Percentiles rank a stretch among this genome's conserved stretches.
These are phyloP conservation scores for Ziziphus jujuba DNA, from an alignment of 306 rosid genomes.

Conservation along the genomic window DNA sequence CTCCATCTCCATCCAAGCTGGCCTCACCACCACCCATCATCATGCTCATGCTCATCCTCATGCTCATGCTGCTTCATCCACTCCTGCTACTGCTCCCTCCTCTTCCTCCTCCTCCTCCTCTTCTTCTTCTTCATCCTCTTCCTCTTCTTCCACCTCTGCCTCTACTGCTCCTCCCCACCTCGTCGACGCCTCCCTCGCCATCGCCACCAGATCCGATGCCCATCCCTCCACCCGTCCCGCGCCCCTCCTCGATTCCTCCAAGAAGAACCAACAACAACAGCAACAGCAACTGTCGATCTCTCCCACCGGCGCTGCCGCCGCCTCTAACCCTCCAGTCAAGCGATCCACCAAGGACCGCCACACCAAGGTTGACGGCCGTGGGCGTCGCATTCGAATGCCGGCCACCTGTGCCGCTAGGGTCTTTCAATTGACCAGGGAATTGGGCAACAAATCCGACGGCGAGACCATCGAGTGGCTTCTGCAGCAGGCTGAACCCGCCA, in stretches of 20 bases:
- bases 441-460: slow-evolving; percentile 89
- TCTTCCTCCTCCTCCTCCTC: slow-evolving; percentile 35
- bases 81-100: slow-evolving; percentile 19
- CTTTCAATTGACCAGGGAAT: slow-evolving; percentile 80
- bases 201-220: slow-evolving; percentile 82
- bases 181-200: slow-evolving; percentile 78
- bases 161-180: slow-evolving; percentile 46
- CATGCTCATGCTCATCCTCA: background rate
- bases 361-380: slow-evolving; percentile 89
- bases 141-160: slow-evolving; percentile 36
- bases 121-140: slow-evolving; percentile 31
- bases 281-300: slow-evolving; percentile 27
- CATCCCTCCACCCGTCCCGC: slow-evolving; percentile 30
- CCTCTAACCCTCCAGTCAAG: slow-evolving; percentile 35
- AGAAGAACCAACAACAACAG: slow-evolving; percentile 21
- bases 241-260: slow-evolving; percentile 31
- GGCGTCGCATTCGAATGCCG: slow-evolving; percentile 92
- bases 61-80: slow-evolving; percentile 7
- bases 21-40: slow-evolving; percentile 21
- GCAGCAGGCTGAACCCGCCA: slow-evolving; percentile 90
- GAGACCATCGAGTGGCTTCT: slow-evolving; percentile 93
- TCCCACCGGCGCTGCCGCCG: slow-evolving; percentile 4
- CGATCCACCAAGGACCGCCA: slow-evolving; percentile 89
- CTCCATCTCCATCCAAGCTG: slow-evolving; percentile 61
- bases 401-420: slow-evolving; percentile 93